Evolutionary conservation across 176 grass and related monocot species (phyloP).

Genomic region (Oryza meridionalis): DNA sequence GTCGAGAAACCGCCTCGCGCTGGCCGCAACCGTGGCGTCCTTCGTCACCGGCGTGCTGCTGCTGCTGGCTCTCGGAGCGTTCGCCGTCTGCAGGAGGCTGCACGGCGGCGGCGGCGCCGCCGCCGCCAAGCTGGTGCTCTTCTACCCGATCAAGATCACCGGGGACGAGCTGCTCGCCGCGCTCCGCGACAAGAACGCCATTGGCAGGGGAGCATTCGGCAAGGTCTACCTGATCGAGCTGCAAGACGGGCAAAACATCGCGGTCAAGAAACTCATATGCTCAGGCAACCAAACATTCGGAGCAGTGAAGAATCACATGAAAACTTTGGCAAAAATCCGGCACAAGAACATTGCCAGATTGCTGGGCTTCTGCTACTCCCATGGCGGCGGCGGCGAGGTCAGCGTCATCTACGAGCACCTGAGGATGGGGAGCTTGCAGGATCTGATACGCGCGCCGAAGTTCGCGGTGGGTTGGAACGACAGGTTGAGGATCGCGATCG

Average conservation of each 20-base stretch:
- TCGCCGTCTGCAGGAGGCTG: conserved; percentile 38
- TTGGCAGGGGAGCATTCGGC: conserved; percentile 66
- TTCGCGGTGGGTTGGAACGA: conserved; percentile 48
- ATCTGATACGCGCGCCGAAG: conserved; percentile 44
- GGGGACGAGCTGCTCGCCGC: conserved; percentile 55
- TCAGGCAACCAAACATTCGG: conserved; percentile 55
- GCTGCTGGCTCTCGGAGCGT: conserved; percentile 47
- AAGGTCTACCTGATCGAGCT: conserved; percentile 49
- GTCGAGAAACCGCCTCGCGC: conserved; percentile 35
- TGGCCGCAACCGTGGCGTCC: conserved; percentile 45
- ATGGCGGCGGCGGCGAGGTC: conserved; percentile 38
- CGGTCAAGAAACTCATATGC: conserved; percentile 55
- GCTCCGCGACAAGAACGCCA: conserved; percentile 53
- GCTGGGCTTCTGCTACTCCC: conserved; percentile 63
- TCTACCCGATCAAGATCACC: conserved; percentile 60
- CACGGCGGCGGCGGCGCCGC: background rate
- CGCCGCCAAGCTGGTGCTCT: conserved; percentile 59
- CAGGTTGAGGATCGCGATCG: conserved; percentile 62
- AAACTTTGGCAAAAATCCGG: conserved; percentile 61
- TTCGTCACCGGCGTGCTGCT: conserved; percentile 33
- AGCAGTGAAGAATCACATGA: conserved; percentile 63
- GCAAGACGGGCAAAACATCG: conserved; percentile 49
- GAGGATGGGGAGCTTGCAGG: conserved; percentile 56
- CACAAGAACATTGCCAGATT: conserved; percentile 70
- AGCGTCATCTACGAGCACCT: conserved; percentile 64